These are phyloP conservation scores for Mangifera indica DNA, from an alignment of 345 rosid genomes.

Conservation along the genomic window DNA sequence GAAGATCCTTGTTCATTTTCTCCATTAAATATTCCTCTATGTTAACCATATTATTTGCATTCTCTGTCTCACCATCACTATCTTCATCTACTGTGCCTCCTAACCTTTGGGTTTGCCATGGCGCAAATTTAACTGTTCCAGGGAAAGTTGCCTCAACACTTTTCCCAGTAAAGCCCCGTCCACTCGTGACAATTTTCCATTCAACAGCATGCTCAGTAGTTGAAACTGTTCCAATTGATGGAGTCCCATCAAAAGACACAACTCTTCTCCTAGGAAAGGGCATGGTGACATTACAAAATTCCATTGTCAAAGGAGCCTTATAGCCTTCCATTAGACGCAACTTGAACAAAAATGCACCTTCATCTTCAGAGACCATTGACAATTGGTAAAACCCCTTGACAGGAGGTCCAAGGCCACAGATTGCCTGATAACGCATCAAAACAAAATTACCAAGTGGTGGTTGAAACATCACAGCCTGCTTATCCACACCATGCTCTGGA, in stretches of 20 bases:
- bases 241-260: conserved; percentile 77
- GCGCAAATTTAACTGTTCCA: conserved; percentile 88
- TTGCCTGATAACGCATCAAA: conserved; percentile 79
- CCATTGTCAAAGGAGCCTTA: conserved; percentile 79
- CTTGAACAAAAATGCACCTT: conserved; percentile 93
- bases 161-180: conserved; percentile 76
- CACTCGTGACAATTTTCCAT: conserved; percentile 77
- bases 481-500: conserved; percentile 77
- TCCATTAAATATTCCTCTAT: conserved; percentile 76
- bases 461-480: conserved; percentile 81
- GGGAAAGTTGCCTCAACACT: conserved; percentile 84
- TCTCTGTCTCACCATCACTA: conserved; percentile 65
- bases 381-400: conserved; percentile 88
- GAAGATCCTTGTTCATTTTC: conserved; percentile 85
- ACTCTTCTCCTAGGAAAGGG: conserved; percentile 88
- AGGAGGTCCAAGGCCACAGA: conserved; percentile 76
- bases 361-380: conserved; percentile 95
- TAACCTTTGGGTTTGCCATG: conserved; percentile 57
- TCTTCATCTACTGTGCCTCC: conserved; percentile 62
- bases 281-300: conserved; percentile 84
- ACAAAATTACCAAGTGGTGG: conserved; percentile 85
- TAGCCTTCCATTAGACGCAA: conserved; percentile 83
- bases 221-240: conserved; percentile 78
- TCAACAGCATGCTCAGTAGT: conserved; percentile 81
- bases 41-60: conserved; percentile 60